Evolutionary conservation across 306 rosid genomes (phyloP), one percentile per base, ranked within the genome.

Genomic region (Corylus americana): DNA sequence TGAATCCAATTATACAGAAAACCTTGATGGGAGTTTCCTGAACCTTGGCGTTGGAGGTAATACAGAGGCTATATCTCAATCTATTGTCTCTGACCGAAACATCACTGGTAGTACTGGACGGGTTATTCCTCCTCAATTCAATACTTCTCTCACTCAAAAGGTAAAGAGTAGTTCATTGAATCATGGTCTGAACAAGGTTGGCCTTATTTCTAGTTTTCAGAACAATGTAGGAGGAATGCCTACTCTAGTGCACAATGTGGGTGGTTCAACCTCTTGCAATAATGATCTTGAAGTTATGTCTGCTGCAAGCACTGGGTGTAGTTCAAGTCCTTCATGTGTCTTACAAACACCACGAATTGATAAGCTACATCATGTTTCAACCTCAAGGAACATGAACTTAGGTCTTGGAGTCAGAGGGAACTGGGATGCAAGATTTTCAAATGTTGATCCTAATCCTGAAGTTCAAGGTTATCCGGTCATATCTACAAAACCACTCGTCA

Each of bases 1-100:
- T 64, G 79, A 80, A 78, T 71, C 59, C 76, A 67, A 63, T 76
- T n/a, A 44, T 80, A 74, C 77, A 35, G 80, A 66, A 71, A 73
- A 31, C 53, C 42, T 5, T 77, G 85, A 81, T 74, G 83, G 79
- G 47, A 75, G 72, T 57, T 78, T 59, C 74, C 61, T 77, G 79
- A 68, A 80, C 16, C 71, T 74, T 49, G 79, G 80, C 72, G 67
- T 75, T 66, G 81, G 77, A 20, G n/a, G 42, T 73, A 75, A 76
- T 78, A 22, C 10, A 11, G 73, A 77, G 51, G 74, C 29, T 42
- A 29, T 71, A 74, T 69, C 70, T 69, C 68, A 27, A 66, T 37
- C 35, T 55, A 79, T 68, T 42, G 16, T 63, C 29, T 82, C 81
- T 54, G 80, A 75, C 42, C 22, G 70, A 76, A 73, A 83, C 55